Evolutionary conservation across 2,329 filamentous ascomycete genomes (phyloP), one percentile per base, ranked within the genome.

Genomic region (Pseudopyricularia cyperi): DNA sequence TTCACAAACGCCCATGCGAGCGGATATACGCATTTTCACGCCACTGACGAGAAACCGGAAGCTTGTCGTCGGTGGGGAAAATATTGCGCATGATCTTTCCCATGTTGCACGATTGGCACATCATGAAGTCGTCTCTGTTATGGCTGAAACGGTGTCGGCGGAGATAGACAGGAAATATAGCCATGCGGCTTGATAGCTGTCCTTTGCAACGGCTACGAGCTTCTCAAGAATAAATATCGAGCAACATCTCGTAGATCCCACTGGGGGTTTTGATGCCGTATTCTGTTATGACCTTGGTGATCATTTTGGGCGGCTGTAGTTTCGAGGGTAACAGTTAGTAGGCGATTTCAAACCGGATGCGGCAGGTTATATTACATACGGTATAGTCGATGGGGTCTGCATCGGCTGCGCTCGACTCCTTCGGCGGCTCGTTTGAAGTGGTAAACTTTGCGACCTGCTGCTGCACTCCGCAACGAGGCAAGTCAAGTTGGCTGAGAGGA

Each of bases 401-500:
- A 9, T 19, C 32, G 19, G 44, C 42, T 39, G 54, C 51, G 52
- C 61, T 19, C 52, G 56, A 46, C 50, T 56, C 54, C 7, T 54
- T 50, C 28, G 60, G 35, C 46, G 58, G 52, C 24, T 59, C 58
- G 9, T 53, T 3, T 32, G 53, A 2, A 1, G 79, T 80, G 59
- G 74, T 75, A 65, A 93, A 94, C n/a, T 48, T 87, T 80, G 93
- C 74, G 14, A 94, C 77, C 33, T 80, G 76, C 67, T 95, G 89
- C 62, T 85, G 78, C 57, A 95, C 82, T 0, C 87, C 87, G 44
- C 65, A 60, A 46, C 63, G 60, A 22, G 57, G 52, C 54, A 95
- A 71, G 62, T 93, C 87, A 54, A 83, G 80, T 67, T 95, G 89
- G 56, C 84, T 82, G 22, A 93, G 71, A 1, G 91, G 88, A 61